These are phyloP conservation scores for Paramicrosporidium saccamoebae DNA, from an alignment of 371 early-diverging fungal genomes.

Conservation along the genomic window DNA sequence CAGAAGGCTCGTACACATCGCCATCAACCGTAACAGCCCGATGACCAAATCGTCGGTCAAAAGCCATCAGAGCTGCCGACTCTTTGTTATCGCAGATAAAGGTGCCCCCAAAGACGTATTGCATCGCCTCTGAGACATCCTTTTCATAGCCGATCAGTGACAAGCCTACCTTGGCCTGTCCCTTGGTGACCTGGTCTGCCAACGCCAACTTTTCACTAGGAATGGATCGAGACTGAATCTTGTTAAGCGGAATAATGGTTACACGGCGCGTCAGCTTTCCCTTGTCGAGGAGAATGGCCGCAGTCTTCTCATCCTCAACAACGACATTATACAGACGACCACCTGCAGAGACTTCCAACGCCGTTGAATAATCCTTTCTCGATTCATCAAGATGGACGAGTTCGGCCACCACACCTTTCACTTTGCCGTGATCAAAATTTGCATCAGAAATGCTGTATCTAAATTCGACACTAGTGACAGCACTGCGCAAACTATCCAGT, in stretches of 20 bases:
- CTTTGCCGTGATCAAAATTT: conserved; percentile 49
- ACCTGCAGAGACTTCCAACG: conserved; percentile 75
- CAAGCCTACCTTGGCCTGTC: conserved; percentile 45
- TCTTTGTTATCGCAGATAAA: conserved; percentile 63
- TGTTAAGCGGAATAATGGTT: conserved; percentile 89
- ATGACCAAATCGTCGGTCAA: conserved; percentile 29
- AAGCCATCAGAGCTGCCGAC: conserved; percentile 56
- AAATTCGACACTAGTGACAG: conserved; percentile 20
- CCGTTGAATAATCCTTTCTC: conserved; percentile 19
- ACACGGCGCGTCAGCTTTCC: conserved; percentile 47
- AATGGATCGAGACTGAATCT: conserved; percentile 27
- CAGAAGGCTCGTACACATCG: conserved; percentile 92
- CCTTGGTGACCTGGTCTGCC: conserved; percentile 39
- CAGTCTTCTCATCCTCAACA: conserved; percentile 63
- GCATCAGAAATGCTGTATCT: conserved; percentile 27
- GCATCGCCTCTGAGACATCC: conserved; percentile 50
- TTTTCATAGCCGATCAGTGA: conserved; percentile 40
- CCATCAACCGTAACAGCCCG: conserved; percentile 91
- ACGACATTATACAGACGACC: conserved; percentile 77
- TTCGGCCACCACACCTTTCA: conserved; percentile 71
- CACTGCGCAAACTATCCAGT: conserved; percentile 5
- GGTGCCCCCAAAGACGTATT: conserved; percentile 76
- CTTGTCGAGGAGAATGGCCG: conserved; percentile 36
- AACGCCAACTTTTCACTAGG: conserved; percentile 12
- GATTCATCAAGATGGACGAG: conserved; percentile 29